Evolutionary conservation across 2,329 filamentous ascomycete species (phyloP), one percentile per base, ranked within the genome.

Genomic region (Talaromyces piceae): DNA sequence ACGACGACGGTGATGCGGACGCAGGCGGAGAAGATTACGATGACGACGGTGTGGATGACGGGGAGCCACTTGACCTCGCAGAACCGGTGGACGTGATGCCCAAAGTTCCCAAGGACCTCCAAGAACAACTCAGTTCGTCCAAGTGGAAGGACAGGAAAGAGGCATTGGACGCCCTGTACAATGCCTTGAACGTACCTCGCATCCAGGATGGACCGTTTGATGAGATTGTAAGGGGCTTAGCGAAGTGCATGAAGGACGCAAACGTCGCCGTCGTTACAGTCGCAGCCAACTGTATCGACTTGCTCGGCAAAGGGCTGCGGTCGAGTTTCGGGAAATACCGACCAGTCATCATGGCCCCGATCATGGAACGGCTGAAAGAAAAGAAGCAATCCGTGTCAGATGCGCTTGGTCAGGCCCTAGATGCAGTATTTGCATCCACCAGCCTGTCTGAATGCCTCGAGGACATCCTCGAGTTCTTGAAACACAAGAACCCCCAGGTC

Each of bases 61-160:
- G 95, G 47, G 91, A 97, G 62, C 83, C 77, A 1, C 89, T 89
- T 61, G 86, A 91, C 62, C 73, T 93, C 37, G 85, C 87, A 30
- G 91, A 95, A 64, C 88, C 91, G 0, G 85, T 96, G 54, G 90
- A 98, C 65, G 83, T 96, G 1, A 70, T 88, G 51, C 78, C 86
- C 31, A 93, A 91, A 60, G 77, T 97, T 3, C 87, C 91, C 0
- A 81, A 83, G 33, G 84, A 90, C 65, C 91, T 96, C 58, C 79
- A 82, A 57, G 93, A 98, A 20, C 83, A 86, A 53, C 74, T 98
- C 26, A 85, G 80, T 0, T 97, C 91, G 8, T 85, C 91, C 0
- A 98, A 98, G 67, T 98, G 93, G 93, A 98, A 98, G 66, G 94
- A 98, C 59, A 80, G 93, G 55, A 98, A 98, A 69, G 93, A 98